Percentiles rank a stretch among this genome's conserved stretches.
phyloP scores from a whole-genome alignment of 169 alveolate genomes.

The Pseudocohnilembus persalinus region DNA sequence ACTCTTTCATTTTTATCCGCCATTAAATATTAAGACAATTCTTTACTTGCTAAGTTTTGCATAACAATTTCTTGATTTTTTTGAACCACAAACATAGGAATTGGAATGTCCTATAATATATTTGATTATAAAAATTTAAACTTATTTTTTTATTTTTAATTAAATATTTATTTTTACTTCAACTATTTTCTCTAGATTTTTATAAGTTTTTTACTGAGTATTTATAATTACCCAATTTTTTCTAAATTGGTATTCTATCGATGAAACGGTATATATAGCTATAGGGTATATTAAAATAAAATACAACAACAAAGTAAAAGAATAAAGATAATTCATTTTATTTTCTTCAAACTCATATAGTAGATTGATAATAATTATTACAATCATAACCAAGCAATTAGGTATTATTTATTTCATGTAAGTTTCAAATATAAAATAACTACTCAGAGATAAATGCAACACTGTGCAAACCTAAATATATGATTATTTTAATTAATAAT shows the following conservation, averaged over 20 bases:
- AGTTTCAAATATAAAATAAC: background rate
- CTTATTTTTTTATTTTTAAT: too few species aligned
- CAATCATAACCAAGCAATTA: background rate
- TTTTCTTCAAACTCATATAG: too few species aligned
- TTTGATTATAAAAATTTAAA: too few species aligned
- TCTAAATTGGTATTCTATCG: background rate
- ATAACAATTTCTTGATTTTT: background rate
- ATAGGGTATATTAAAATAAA: background rate
- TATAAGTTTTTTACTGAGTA: background rate
- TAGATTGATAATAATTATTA: background rate
- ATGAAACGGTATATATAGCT: background rate
- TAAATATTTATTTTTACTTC: background rate
- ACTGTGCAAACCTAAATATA: background rate
- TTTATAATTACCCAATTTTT: background rate
- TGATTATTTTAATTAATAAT: too few species aligned
- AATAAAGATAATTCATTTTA: too few species aligned
- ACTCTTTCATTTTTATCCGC: background rate
- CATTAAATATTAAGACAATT: too few species aligned
- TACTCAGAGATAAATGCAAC: background rate
- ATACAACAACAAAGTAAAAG: too few species aligned
- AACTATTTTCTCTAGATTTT: background rate
- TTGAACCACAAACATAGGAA: background rate
- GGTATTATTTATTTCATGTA: background rate
- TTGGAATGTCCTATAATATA: background rate
- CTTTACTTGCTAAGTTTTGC: background rate